Conservation (phyloP, 345 rosid genomes). For the Trapa bicornis region DNA sequence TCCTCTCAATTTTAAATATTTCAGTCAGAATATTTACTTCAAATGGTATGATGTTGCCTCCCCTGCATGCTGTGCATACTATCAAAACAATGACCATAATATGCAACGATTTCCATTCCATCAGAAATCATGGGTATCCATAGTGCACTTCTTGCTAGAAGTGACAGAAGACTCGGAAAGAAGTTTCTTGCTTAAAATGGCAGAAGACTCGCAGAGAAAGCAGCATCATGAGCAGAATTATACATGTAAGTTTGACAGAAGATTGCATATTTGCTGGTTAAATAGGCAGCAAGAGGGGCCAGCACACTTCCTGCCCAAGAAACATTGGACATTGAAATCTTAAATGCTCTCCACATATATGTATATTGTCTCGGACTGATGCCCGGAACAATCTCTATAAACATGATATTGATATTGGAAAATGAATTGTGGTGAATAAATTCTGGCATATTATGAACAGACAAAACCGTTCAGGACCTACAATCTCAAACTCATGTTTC, state of each 20-base stretch:
- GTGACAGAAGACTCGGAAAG: too few relatives aligned
- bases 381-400: not conserved
- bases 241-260: not conserved
- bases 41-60: not conserved
- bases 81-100: too few relatives aligned
- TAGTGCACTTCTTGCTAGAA: too few relatives aligned
- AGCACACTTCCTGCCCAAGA: not conserved
- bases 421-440: not conserved
- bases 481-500: slow-evolving; percentile 29
- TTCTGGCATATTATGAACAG: not conserved
- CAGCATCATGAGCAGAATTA: too few relatives aligned
- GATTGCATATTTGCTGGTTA: not conserved
- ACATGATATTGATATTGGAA: not conserved
- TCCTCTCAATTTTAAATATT: not conserved
- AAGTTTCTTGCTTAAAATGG: too few relatives aligned
- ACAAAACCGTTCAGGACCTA: slow-evolving; percentile 7
- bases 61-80: too few relatives aligned
- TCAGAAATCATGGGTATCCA: too few relatives aligned
- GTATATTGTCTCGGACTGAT: not conserved
- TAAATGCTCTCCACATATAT: not conserved
- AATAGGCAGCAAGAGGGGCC: not conserved
- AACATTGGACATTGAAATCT: not conserved
- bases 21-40: not conserved
- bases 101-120: too few relatives aligned
- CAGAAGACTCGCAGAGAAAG: too few relatives aligned